Evolutionary conservation across 2,329 filamentous ascomycete genomes (phyloP), one percentile per base, ranked within the genome.

Genomic region (Fusarium marasasianum): DNA sequence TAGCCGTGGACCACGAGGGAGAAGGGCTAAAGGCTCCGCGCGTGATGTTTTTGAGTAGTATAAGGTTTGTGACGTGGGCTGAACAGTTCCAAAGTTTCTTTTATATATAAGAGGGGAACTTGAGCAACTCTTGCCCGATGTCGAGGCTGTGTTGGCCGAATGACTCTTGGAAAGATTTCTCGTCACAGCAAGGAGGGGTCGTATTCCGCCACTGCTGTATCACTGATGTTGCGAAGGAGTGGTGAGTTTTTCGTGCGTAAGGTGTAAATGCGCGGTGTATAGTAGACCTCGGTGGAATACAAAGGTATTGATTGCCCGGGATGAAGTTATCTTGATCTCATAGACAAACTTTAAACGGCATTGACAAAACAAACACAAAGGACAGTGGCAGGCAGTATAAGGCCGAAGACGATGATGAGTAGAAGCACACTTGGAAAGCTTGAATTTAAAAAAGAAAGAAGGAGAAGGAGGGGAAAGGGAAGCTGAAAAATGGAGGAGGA

Each of bases 281-380:
- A 48, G 50, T 60, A 58, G 29, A 54, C 45, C 37, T 51, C 55
- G 47, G 40, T 65, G 48, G n/a, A 50, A 40, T 43, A 41, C 37
- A 57, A 48, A 69, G 31, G 41, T 51, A 26, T 55, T 43, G 60
- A 31, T 31, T 48, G 45, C 45, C 64, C 59, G 50, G 51, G 51
- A 38, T 50, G 47, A 56, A 41, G 54, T 37, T 63, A 63, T 66
- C 57, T 57, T 40, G 60, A 57, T 33, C 55, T 44, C 50, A 56
- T 64, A 58, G 56, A 31, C 64, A 69, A 75, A 66, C 70, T 66
- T 63, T 65, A 73, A 73, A 50, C 62, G 35, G 60, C 72, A 61
- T 37, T 33, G 41, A 43, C 33, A 33, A 57, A 47, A 41, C 37
- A 62, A 47, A 41, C 37, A 62, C 47, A 45, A 60, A 47, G 33